Percentiles rank a stretch among this genome's conserved stretches.
Evolutionary conservation across 495 filamentous ascomycete species (phyloP).

Genomic region (Penicillium riverlandense): DNA sequence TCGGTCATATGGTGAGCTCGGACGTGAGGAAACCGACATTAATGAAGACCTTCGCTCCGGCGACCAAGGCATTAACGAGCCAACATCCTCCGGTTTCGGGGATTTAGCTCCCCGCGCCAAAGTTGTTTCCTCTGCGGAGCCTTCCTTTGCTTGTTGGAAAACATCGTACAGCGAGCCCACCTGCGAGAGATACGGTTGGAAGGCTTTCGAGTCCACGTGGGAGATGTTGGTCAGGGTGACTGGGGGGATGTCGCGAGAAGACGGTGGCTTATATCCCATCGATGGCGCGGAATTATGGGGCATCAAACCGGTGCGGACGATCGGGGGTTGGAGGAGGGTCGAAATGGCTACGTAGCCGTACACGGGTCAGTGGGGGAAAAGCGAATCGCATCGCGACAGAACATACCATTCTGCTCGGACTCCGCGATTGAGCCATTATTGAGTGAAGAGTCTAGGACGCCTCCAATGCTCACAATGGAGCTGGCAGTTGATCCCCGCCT

Average conservation of each 20-base stretch:
- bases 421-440: constrained; percentile 61
- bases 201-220: constrained; percentile 69
- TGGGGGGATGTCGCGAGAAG: constrained; percentile 88
- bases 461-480: constrained; percentile 75
- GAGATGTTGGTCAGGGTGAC: constrained; percentile 88
- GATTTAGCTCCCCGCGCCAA: constrained; percentile 23
- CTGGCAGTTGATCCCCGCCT: constrained; percentile 80
- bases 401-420: constrained; percentile 69
- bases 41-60: constrained; percentile 31
- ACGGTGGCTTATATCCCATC: constrained; percentile 71
- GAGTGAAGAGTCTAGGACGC: constrained; percentile 61
- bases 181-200: constrained; percentile 76
- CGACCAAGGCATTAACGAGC: constrained; percentile 28
- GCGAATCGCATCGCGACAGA: background rate
- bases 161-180: constrained; percentile 78
- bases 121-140: constrained; percentile 46
- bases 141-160: constrained; percentile 67
- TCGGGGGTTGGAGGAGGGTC: constrained; percentile 82
- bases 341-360: constrained; percentile 64
- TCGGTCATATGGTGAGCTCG: constrained; percentile 33
- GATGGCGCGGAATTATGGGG: constrained; percentile 62
- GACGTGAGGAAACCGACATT: constrained; percentile 30
- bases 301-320: constrained; percentile 77
- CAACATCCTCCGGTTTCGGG: constrained; percentile 24
- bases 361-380: constrained; percentile 1